phyloP scores from a whole-genome alignment of 768 basidiomycete genomes.

The Cubamyces lactineus region DNA sequence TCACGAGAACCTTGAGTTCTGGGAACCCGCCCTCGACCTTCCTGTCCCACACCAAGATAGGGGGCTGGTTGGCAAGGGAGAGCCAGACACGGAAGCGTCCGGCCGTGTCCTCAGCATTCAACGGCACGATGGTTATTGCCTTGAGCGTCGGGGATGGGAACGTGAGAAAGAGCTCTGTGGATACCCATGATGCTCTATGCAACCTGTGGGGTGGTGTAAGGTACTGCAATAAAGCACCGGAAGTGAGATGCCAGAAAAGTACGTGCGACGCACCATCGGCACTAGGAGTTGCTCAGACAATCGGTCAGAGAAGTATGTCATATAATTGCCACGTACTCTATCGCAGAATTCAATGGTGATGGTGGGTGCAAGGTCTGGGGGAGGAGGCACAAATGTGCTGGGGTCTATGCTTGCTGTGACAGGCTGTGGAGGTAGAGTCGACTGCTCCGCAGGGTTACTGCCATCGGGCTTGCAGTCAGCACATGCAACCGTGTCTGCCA shows the following conservation, averaged over 20 bases:
- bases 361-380: conserved; percentile 49
- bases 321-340: conserved; percentile 56
- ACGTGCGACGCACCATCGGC: conserved; percentile 64
- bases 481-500: conserved; percentile 35
- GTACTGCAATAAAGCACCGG: not conserved
- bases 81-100: conserved; percentile 95
- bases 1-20: conserved; percentile 81
- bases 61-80: conserved; percentile 41
- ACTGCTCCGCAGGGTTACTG: not conserved
- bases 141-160: conserved; percentile 80
- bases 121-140: conserved; percentile 72
- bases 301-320: not conserved
- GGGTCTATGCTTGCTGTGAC: conserved; percentile 40
- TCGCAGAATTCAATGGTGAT: conserved; percentile 94
- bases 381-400: conserved; percentile 60
- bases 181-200: conserved; percentile 91
- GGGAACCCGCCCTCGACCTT: conserved; percentile 93
- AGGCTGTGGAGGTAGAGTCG: not conserved
- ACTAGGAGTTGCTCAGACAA: conserved; percentile 43
- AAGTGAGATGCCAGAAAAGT: not conserved
- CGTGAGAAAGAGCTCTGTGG: conserved; percentile 89
- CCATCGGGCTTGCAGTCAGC: conserved; percentile 27
- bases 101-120: conserved; percentile 78
- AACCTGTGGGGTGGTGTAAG: conserved; percentile 56
- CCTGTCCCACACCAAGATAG: conserved; percentile 80